Evolutionary conservation across 1,139 yeast species (phyloP).

Genomic region (Geotrichum phurueaensis): DNA sequence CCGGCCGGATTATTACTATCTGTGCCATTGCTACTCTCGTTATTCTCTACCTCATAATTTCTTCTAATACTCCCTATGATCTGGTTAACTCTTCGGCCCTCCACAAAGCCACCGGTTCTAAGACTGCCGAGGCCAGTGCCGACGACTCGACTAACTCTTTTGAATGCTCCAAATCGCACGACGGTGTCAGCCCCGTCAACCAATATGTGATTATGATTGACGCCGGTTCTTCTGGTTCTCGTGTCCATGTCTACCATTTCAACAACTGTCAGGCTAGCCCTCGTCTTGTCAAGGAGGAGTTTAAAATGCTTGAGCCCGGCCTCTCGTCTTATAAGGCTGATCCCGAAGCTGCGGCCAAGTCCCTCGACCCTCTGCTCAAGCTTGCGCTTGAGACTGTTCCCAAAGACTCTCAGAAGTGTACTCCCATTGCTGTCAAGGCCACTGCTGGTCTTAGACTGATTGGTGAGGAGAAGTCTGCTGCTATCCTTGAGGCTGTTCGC

Average conservation of each 20-base stretch:
- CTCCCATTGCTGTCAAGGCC: slow-evolving; percentile 91
- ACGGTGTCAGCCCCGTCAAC: slow-evolving; percentile 35
- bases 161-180: slow-evolving; percentile 33
- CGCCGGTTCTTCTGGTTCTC: slow-evolving; percentile 94
- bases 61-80: slow-evolving; percentile 6
- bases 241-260: slow-evolving; percentile 83
- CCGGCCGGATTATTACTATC: slow-evolving; percentile 13
- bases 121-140: background rate
- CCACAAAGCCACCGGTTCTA: background rate
- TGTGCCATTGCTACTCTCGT: slow-evolving; percentile 10
- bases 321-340: slow-evolving; percentile 78
- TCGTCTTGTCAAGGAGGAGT: slow-evolving; percentile 58
- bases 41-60: slow-evolving; percentile 10
- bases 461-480: slow-evolving; percentile 62
- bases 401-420: slow-evolving; percentile 55
- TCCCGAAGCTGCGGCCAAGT: slow-evolving; percentile 69
- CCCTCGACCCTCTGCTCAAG: slow-evolving; percentile 70
- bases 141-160: slow-evolving; percentile 16
- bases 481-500: slow-evolving; percentile 66
- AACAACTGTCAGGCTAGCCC: slow-evolving; percentile 76
- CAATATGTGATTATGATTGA: slow-evolving; percentile 80
- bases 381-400: slow-evolving; percentile 72
- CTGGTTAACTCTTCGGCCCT: background rate
- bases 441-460: slow-evolving; percentile 86
- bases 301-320: slow-evolving; percentile 83